Evolutionary conservation across 176 grass and related monocot species (phyloP).

Genomic region (Ensete ventricosum): DNA sequence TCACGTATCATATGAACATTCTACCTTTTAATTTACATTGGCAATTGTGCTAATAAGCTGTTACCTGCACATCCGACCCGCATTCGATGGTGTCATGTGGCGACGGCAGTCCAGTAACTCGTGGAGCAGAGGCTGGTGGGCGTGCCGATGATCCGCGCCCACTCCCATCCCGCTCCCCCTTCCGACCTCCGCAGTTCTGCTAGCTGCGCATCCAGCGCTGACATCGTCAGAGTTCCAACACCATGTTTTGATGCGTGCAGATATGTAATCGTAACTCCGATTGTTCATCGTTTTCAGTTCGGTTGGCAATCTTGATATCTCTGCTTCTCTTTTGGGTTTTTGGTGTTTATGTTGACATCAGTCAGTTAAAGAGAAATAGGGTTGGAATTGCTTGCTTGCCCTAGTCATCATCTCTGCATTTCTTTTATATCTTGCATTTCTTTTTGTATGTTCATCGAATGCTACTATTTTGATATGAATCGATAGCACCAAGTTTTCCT

Average conservation of each 20-base stretch:
- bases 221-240: not conserved
- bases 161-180: conserved; percentile 44
- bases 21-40: not conserved
- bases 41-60: not conserved
- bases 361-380: not conserved
- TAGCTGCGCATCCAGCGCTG: conserved; percentile 33
- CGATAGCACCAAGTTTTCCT: too few relatives aligned
- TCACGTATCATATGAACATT: not conserved
- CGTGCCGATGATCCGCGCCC: conserved; percentile 66
- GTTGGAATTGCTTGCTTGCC: too few relatives aligned
- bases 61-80: too few relatives aligned
- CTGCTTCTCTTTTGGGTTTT: not conserved
- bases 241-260: not conserved
- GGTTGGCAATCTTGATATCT: too few relatives aligned
- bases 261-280: not conserved
- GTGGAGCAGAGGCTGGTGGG: conserved; percentile 73
- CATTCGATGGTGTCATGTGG: conserved; percentile 32
- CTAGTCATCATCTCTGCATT: too few relatives aligned
- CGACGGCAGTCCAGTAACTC: conserved; percentile 78
- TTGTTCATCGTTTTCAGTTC: too few relatives aligned
- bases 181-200: conserved; percentile 66
- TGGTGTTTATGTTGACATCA: not conserved
- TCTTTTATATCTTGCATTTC: too few relatives aligned
- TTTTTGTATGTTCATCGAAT: too few relatives aligned
- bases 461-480: too few relatives aligned